These are phyloP conservation scores for Phytopythium ostracodes DNA, from an alignment of 352 stramenopile species.

Conservation along the genomic window DNA sequence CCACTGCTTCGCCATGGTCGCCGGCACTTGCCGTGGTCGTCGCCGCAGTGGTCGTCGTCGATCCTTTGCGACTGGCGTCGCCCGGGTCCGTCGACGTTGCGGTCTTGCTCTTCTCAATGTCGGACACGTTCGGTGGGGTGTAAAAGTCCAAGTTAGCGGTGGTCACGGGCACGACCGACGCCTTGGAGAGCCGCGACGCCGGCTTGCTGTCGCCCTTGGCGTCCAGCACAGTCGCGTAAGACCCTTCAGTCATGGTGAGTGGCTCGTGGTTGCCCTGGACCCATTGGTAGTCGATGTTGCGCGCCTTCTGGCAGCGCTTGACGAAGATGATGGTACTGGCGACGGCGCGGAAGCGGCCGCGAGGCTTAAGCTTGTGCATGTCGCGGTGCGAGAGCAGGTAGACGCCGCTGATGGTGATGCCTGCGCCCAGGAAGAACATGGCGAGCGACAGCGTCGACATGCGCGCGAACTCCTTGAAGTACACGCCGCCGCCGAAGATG, in stretches of 20 bases:
- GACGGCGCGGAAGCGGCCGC: slow-evolving; percentile 38
- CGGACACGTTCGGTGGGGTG: neutral
- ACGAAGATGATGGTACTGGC: slow-evolving; percentile 68
- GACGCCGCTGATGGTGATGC: slow-evolving; percentile 69
- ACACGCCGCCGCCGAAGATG: slow-evolving; percentile 85
- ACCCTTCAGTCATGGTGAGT: neutral
- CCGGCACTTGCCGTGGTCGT: neutral
- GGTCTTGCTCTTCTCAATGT: neutral
- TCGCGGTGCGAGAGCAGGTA: slow-evolving; percentile 64
- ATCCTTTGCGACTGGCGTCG: neutral
- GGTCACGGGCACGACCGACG: slow-evolving; percentile 57
- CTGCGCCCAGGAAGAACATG: slow-evolving; percentile 72
- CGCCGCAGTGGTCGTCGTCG: neutral
- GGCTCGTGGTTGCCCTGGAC: slow-evolving; percentile 16
- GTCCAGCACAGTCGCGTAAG: neutral
- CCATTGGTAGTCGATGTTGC: slow-evolving; percentile 48
- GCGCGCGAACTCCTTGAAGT: slow-evolving; percentile 81
- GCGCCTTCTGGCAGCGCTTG: slow-evolving; percentile 51
- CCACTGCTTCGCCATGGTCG: neutral
- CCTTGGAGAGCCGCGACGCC: slow-evolving; percentile 30
- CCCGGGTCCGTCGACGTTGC: neutral
- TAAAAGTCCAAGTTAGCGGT: neutral
- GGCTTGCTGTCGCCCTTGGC: slow-evolving; percentile 4
- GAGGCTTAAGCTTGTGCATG: slow-evolving; percentile 52
- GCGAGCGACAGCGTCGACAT: slow-evolving; percentile 44